Base-by-base conservation (phyloP, 2,329 filamentous ascomycete genomes). In the Colletotrichum shisoi region DNA sequence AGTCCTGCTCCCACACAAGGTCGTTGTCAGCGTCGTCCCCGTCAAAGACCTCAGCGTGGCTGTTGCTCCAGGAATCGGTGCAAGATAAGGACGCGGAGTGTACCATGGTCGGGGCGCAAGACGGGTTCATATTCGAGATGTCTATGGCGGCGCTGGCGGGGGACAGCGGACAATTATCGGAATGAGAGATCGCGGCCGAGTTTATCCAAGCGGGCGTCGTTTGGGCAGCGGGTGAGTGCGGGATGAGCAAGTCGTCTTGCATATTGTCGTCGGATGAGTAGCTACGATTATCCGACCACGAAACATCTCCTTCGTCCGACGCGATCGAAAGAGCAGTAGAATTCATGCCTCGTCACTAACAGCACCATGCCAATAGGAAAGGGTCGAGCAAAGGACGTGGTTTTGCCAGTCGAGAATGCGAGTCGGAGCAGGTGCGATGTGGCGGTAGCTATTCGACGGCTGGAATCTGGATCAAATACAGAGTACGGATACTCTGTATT, bases 61-160 rank as follows among this genome's bases (percentile, higher is more conserved):
- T 78, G 42, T 77, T 76, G 68, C 77, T 79, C 82, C 83, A 80
- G 11, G 80, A 80, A 69, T 81, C 80, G 27, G 79, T 75, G 65
- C 79, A 80, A 21, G 83, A 83, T 15, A 82, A 83, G 3, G 81
- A 78, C 3, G 79, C 79, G 39, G 83, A 83, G 69, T 80, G 79
- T 27, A 79, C 74, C 75, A 82, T 79, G 51, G 79, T 77, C 31
- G 81, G 79, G 11, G 79, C 76, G 31, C 77, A 74, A 19, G 79
- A 79, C n/a, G 75, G 75, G 37, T 79, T 76, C 52, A 79, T 70
- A 51, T 71, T 70, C 8, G 75, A 63, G 42, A 79, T 75, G 48
- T 85, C 82, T 73, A 84, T 78, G 68, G 79, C 81, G 65, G 81
- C 81, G 74, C 84, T 86, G 71, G 83, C 78, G 46, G 84, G 84